Evolutionary conservation across 441 rosid species (phyloP), one percentile per base, ranked within the genome.

Genomic region (Melastoma candidum): DNA sequence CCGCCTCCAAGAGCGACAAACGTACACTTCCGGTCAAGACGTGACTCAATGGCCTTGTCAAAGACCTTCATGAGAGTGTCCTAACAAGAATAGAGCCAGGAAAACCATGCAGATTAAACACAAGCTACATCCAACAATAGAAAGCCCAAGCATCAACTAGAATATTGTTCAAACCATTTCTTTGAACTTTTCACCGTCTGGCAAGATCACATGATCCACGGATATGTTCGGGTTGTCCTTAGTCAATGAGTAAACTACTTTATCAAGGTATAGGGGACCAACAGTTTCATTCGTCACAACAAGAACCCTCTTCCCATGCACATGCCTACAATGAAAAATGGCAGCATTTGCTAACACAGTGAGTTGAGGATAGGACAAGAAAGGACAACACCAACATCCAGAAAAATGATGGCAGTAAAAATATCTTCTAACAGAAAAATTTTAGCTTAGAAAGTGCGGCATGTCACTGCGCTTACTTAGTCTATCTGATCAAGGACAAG

Each of bases 1-100:
- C 96, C 99, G 6, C 99, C 97, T 51, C 99, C 99, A 26, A 93
- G 95, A 2, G 97, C 99, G 53, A 93, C 89, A 75, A 93, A 93
- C 0, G 99, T 89, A 60, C 78, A 78, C 26, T 76, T 65, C 29
- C 99, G 66, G 67, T 93, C 99, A 56, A 93, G 63, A 44, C 95
- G 78, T n/a, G 90, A 83, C 68, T 80, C 89, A 7, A 89, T 87
- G 7, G 99, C 99, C 70, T 89, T 93, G 71, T 89, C 96, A 61
- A 93, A 87, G 59, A 89, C 84, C 77, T 84, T 89, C 97, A 79
- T 84, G 24, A 93, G 72, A 52, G 79, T 77, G 39, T 89, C 95
- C 99, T 93, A 39, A 49, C 71, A 56, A 27, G 58, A 60, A 22
- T 45, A 32, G 26, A 24, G 49, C 26, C 44, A 44, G 36, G 11